Evolutionary conservation across 192 early-diverging fungal species (phyloP).

Genomic region (Backusella psychrophila): DNA sequence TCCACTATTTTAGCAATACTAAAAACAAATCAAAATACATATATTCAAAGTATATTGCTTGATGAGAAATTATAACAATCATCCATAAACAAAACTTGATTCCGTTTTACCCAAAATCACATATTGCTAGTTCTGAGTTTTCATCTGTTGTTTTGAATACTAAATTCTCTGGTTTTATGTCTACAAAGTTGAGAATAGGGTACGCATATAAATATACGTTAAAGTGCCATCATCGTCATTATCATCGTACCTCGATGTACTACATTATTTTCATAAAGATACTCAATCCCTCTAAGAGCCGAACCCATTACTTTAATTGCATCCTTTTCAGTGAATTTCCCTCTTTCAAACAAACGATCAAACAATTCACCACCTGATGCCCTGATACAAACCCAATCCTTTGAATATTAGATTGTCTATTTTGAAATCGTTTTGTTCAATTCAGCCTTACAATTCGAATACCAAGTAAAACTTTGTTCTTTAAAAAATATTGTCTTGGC

Average conservation of each 20-base stretch:
- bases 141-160: slow-evolving; percentile 63
- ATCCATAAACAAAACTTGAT: background rate
- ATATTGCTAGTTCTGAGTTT: slow-evolving; percentile 72
- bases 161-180: slow-evolving; percentile 86
- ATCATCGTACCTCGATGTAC: slow-evolving; percentile 69
- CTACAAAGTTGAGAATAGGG: slow-evolving; percentile 18
- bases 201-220: background rate
- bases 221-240: background rate
- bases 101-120: slow-evolving; percentile 69
- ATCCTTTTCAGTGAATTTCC: slow-evolving; percentile 82
- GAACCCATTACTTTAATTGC: slow-evolving; percentile 72
- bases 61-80: background rate
- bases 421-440: too few species aligned
- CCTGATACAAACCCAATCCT: slow-evolving; percentile 11
- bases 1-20: slow-evolving; percentile 63
- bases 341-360: slow-evolving; percentile 73
- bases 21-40: background rate
- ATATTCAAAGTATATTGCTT: background rate
- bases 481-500: background rate
- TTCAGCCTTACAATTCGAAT: slow-evolving; percentile 58
- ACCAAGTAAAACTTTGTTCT: slow-evolving; percentile 74
- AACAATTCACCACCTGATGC: slow-evolving; percentile 87
- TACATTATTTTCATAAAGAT: slow-evolving; percentile 83
- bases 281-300: slow-evolving; percentile 73
- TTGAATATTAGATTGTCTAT: too few species aligned